phyloP scores from a whole-genome alignment of 257 asterid species.

The Paulownia fortunei region DNA sequence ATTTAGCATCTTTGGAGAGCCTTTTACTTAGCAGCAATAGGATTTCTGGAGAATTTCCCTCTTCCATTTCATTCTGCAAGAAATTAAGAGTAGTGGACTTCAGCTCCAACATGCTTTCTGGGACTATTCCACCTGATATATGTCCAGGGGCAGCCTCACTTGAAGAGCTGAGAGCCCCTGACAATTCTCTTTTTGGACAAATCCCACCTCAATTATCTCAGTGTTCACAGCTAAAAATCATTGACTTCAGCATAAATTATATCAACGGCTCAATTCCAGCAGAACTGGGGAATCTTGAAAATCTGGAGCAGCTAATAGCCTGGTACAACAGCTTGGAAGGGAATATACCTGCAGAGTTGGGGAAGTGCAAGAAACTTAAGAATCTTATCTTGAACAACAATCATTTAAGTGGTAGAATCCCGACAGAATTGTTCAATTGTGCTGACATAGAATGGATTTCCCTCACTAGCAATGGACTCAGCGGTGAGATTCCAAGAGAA shows the following conservation, averaged over 20 bases:
- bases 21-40: constrained; percentile 63
- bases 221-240: constrained; percentile 66
- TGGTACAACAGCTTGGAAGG: constrained; percentile 94
- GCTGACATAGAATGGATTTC: constrained; percentile 83
- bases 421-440: constrained; percentile 64
- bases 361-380: constrained; percentile 86
- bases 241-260: constrained; percentile 90
- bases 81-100: constrained; percentile 66
- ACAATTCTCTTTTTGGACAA: constrained; percentile 63
- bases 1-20: constrained; percentile 64
- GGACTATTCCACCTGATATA: constrained; percentile 71
- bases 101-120: constrained; percentile 77
- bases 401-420: constrained; percentile 72
- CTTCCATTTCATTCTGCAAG: constrained; percentile 79
- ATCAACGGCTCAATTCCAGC: constrained; percentile 82
- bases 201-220: constrained; percentile 72
- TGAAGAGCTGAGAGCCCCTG: constrained; percentile 86
- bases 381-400: constrained; percentile 86
- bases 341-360: constrained; percentile 72
- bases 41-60: constrained; percentile 72
- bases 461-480: constrained; percentile 76
- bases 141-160: constrained; percentile 73
- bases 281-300: constrained; percentile 73
- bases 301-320: constrained; percentile 86
- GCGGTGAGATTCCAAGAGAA: constrained; percentile 73